Conservation (phyloP, 1,139 yeast genomes). For the Candida sanyaensis region DNA sequence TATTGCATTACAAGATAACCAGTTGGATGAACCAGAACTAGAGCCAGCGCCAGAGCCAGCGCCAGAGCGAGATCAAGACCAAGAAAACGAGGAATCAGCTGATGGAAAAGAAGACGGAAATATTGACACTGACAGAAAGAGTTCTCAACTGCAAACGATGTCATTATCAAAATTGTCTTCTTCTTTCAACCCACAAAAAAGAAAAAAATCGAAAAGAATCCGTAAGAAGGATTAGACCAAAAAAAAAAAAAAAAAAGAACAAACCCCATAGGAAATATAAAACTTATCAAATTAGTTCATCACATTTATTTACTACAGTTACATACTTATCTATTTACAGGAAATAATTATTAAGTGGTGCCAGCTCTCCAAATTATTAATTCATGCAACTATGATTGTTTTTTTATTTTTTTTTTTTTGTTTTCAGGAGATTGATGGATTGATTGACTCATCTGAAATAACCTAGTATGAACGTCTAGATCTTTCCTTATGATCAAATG, state of each 20-base stretch:
- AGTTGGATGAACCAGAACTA: too few relatives aligned
- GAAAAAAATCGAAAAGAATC: neutral
- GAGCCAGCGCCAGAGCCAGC: too few relatives aligned
- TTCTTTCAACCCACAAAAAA: neutral
- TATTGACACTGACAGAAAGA: neutral
- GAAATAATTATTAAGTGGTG: neutral
- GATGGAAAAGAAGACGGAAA: neutral
- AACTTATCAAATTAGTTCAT: too few relatives aligned
- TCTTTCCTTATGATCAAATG: conserved; percentile 4
- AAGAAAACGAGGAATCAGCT: neutral
- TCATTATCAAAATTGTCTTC: neutral
- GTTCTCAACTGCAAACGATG: neutral
- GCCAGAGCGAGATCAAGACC: neutral
- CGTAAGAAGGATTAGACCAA: neutral
- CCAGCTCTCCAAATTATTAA: too few relatives aligned
- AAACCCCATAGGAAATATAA: too few relatives aligned
- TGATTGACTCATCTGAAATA: too few relatives aligned
- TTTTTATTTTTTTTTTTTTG: neutral
- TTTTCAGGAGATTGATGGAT: neutral
- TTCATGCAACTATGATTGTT: too few relatives aligned
- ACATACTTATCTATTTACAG: neutral
- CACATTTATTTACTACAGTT: too few relatives aligned
- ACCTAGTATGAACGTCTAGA: too few relatives aligned
- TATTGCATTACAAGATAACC: conserved; percentile 15
- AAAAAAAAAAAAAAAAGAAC: too few relatives aligned